Evolutionary conservation across 176 grass and related monocot species (phyloP).

Genomic region (Alopecurus myosuroides): DNA sequence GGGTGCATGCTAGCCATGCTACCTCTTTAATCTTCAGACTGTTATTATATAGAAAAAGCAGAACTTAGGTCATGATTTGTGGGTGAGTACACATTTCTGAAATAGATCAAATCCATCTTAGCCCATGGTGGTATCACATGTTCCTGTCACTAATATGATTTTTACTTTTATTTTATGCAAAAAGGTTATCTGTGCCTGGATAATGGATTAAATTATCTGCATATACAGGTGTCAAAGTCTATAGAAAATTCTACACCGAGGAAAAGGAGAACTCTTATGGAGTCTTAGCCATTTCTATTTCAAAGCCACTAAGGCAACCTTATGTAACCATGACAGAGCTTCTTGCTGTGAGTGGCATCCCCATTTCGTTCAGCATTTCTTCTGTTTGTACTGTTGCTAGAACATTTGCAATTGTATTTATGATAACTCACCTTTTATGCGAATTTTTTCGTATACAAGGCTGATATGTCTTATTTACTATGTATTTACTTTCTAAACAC

Average conservation of each 20-base stretch:
- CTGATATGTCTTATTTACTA: background rate
- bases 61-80: background rate
- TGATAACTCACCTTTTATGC: background rate
- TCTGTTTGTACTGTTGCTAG: background rate
- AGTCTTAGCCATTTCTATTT: slow-evolving; percentile 78
- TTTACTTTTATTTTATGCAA: background rate
- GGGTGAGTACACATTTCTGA: background rate
- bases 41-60: background rate
- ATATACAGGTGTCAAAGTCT: slow-evolving; percentile 66
- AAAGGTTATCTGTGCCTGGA: background rate
- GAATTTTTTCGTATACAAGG: background rate
- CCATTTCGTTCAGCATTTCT: slow-evolving; percentile 3
- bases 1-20: background rate
- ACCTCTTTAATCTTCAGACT: background rate
- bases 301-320: slow-evolving; percentile 55
- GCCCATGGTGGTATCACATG: background rate
- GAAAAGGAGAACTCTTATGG: slow-evolving; percentile 65
- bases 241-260: slow-evolving; percentile 79
- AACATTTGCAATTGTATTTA: background rate
- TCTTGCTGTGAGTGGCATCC: slow-evolving; percentile 54
- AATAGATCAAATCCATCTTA: background rate
- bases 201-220: slow-evolving; percentile 9
- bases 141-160: background rate
- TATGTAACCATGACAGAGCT: slow-evolving; percentile 56
- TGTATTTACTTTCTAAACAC: background rate